Conservation (phyloP, 2,329 filamentous ascomycete genomes). For the Fusarium sp. region DNA sequence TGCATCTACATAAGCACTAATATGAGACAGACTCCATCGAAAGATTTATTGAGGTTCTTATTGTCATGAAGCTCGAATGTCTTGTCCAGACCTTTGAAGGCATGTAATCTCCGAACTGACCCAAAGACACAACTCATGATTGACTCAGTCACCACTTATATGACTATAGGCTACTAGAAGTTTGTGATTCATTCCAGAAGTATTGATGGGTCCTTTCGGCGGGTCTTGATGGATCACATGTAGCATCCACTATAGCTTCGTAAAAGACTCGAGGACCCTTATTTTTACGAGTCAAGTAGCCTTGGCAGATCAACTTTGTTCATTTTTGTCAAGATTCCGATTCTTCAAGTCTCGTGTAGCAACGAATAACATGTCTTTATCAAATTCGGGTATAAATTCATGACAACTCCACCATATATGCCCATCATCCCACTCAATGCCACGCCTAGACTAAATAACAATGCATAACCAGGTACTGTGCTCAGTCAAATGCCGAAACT, state of each 20-base stretch:
- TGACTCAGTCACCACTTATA: neutral
- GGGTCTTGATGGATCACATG: neutral
- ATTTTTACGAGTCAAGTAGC: constrained; percentile 5
- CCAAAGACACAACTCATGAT: neutral
- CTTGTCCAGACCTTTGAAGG: no score
- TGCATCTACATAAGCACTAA: constrained; percentile 11
- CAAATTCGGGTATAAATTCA: constrained; percentile 41
- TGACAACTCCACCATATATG: constrained; percentile 29
- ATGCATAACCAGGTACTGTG: constrained; percentile 28
- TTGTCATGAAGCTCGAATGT: neutral
- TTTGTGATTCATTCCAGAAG: neutral
- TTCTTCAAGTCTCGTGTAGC: neutral
- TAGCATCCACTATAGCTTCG: neutral
- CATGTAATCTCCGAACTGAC: neutral
- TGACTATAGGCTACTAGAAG: neutral
- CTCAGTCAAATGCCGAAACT: constrained; percentile 14
- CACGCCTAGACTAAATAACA: constrained; percentile 30
- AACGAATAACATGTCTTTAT: neutral
- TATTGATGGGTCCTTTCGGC: neutral
- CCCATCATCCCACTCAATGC: constrained; percentile 18
- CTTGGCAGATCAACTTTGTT: neutral
- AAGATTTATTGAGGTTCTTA: neutral
- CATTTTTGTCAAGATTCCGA: neutral
- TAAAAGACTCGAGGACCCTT: neutral
- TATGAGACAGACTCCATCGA: neutral